phyloP scores from a whole-genome alignment of 2,329 filamentous ascomycete species.

The Sarocladiaceae sp. region DNA sequence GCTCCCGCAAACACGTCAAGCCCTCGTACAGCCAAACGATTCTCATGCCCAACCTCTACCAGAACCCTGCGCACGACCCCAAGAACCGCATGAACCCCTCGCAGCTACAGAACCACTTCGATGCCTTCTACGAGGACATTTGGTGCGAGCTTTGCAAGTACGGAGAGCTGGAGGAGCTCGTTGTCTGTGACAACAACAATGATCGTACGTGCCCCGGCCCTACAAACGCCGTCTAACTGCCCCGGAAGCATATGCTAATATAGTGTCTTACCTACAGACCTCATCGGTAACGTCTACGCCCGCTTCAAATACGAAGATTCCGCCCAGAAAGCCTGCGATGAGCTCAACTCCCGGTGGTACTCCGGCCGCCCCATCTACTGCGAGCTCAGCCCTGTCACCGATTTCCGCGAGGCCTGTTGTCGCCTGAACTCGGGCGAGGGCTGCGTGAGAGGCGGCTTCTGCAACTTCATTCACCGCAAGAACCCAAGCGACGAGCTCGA shows the following conservation, averaged over 20 bases:
- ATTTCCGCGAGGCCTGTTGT: conserved; percentile 97
- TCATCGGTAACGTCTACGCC: conserved; percentile 98
- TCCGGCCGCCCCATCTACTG: conserved; percentile 96
- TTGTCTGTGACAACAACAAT: conserved; percentile 99
- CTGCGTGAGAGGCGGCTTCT: conserved; percentile 93
- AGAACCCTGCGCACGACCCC: conserved; percentile 94
- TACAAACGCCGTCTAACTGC: too few relatives aligned
- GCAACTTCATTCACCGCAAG: conserved; percentile 99
- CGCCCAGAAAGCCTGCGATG: conserved; percentile 88
- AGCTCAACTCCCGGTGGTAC: conserved; percentile 93
- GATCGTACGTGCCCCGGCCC: conserved; percentile 58
- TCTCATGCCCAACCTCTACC: conserved; percentile 96
- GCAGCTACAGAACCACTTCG: conserved; percentile 98
- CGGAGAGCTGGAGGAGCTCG: conserved; percentile 93
- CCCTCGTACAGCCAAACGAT: conserved; percentile 97
- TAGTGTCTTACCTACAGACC: conserved; percentile 45
- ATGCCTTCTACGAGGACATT: conserved; percentile 99
- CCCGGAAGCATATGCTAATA: too few relatives aligned
- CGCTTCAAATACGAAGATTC: conserved; percentile 99
- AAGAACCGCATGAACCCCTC: conserved; percentile 95
- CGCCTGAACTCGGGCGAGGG: conserved; percentile 90
- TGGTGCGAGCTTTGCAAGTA: conserved; percentile 99
- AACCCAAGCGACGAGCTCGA: conserved; percentile 87
- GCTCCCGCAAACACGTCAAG: conserved; percentile 98
- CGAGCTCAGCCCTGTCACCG: conserved; percentile 92